A percentile compares a stretch with the other conserved stretches of the same genome.
Evolutionary conservation across 495 filamentous ascomycete genomes (phyloP).

Genomic region (Aspergillus cavernicola): DNA sequence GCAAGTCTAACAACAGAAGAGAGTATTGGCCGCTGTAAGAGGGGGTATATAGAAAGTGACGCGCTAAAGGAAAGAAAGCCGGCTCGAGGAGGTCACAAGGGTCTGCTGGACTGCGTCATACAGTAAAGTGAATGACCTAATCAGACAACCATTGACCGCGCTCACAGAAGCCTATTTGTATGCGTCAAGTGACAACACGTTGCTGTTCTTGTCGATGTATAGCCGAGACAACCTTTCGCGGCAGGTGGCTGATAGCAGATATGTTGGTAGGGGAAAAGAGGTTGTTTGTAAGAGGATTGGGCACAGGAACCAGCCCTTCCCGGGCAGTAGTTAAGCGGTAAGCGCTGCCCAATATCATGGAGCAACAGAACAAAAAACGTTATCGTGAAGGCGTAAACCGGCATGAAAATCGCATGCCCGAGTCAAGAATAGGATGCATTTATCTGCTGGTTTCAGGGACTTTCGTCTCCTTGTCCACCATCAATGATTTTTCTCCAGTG

Average conservation of each 20-base stretch:
- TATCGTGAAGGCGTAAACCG: conserved; percentile 42
- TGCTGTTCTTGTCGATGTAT: not conserved
- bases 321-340: not conserved
- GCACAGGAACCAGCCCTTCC: not conserved
- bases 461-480: conserved; percentile 49
- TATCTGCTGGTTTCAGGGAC: conserved; percentile 24
- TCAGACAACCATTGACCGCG: not conserved
- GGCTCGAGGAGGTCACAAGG: not conserved
- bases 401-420: conserved; percentile 26
- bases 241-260: not conserved
- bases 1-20: conserved; percentile 23
- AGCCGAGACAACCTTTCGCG: not conserved
- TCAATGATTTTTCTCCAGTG: conserved; percentile 98
- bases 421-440: conserved; percentile 2
- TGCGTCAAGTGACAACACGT: too few relatives aligned
- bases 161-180: too few relatives aligned
- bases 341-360: not conserved
- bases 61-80: conserved; percentile 8
- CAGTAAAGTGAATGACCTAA: too few relatives aligned
- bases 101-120: not conserved
- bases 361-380: conserved; percentile 30
- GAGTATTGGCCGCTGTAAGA: conserved; percentile 22
- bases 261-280: not conserved
- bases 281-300: not conserved
- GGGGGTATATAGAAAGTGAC: conserved; percentile 22